Base-by-base conservation (phyloP, 192 early-diverging fungal genomes). In the Coemansia sp. region DNA sequence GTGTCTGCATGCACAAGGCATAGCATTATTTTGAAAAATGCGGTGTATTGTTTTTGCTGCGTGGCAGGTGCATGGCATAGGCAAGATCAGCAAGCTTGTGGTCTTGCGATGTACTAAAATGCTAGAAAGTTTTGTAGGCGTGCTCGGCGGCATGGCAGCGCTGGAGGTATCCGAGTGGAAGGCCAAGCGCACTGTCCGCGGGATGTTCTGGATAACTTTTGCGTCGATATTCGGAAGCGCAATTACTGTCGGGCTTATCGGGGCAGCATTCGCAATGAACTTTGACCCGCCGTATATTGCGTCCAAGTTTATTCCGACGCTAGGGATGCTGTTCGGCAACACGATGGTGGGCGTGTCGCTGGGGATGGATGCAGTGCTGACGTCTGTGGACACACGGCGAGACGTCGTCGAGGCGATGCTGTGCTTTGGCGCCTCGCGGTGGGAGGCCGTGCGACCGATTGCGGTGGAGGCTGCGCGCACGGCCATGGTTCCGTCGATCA, bases 271-370 rank as follows among this genome's bases (percentile, higher is more conserved):
- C 60, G 88, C 88, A 2, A 81, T 94, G 75, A 76, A 82, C 26
- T 83, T 85, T 52, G 57, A 64, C 23, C 89, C 88, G 14, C 81
- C 85, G 42, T 85, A 77, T 56, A 50, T 68, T 4, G 86, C 92
- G 1, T 79, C 75, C 27, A 81, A 85, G 58, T 94, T 90, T 47
- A 87, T 94, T 50, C 90, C 92, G 12, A 84, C 83, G 1, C 64
- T 95, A 34, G 92, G 88, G 25, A 95, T 95, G 90, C 58, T 92
- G 22, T 79, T 90, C 9, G 90, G 87, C 26, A 95, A 92, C 59
- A 75, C 80, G 22, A 89, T 90, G 83, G 80, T 83, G 5, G 85
- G 83, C 25, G 82, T 83, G 19, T 78, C 87, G 14, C 64, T 90
- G 48, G 87, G 81, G 0, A 78, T 83, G 31, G 82, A 85, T 8